Conservation (phyloP, 371 early-diverging fungal species). For the Mortierella sp. region DNA sequence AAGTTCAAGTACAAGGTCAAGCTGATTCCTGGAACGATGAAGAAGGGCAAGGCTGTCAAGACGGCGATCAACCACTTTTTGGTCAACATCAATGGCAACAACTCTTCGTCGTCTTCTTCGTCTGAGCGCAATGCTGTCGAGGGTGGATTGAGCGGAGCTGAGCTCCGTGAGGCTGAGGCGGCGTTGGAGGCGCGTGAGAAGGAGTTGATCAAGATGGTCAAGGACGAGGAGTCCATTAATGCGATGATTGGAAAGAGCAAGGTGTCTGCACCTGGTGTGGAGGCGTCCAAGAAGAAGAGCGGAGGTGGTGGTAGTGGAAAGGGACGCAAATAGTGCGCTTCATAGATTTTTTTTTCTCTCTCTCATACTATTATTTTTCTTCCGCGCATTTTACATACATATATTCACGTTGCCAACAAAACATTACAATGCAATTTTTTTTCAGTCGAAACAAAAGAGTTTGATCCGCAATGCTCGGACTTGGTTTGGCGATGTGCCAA, state of each 20-base stretch:
- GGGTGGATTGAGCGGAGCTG: constrained; percentile 54
- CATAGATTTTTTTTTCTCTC: constrained; percentile 7
- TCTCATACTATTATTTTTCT: background rate
- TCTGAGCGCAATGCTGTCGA: background rate
- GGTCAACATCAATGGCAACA: constrained; percentile 30
- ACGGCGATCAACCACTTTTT: constrained; percentile 39
- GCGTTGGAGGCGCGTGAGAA: constrained; percentile 74
- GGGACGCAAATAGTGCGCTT: constrained; percentile 33
- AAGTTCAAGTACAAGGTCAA: constrained; percentile 97
- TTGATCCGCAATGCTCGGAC: constrained; percentile 7
- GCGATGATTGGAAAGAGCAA: constrained; percentile 93
- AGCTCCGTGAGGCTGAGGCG: constrained; percentile 65
- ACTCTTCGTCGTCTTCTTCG: background rate
- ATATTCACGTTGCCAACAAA: background rate
- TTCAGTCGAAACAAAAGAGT: background rate
- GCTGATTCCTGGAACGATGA: constrained; percentile 94
- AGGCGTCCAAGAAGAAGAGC: constrained; percentile 76
- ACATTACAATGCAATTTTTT: background rate
- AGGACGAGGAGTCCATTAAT: constrained; percentile 85
- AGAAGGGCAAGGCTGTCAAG: constrained; percentile 92
- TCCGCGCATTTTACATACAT: background rate
- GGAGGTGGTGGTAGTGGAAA: constrained; percentile 31
- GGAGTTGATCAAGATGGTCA: constrained; percentile 86
- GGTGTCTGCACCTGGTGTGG: constrained; percentile 82
- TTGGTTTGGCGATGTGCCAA: background rate